Percentiles rank a stretch among this genome's conserved stretches.
Evolutionary conservation across 306 rosid genomes (phyloP).

Genomic region (Crotalaria pallida): DNA sequence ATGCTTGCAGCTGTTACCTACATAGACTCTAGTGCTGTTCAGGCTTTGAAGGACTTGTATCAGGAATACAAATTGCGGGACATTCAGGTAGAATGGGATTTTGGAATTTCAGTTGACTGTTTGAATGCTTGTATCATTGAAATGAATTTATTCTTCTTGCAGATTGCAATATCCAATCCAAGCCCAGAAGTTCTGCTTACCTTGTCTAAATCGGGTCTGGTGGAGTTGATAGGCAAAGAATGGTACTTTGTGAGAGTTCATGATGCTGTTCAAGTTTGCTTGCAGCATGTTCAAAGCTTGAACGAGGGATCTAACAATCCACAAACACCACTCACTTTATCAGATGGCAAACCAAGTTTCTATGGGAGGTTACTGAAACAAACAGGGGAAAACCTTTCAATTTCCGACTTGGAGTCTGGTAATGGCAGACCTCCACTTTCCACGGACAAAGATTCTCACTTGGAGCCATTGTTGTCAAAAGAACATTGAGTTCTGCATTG

Average conservation of each 20-base stretch:
- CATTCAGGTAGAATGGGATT: slow-evolving; percentile 55
- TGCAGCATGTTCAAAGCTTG: slow-evolving; percentile 69
- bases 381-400: slow-evolving; percentile 42
- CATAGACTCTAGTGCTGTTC: slow-evolving; percentile 89
- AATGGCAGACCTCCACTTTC: slow-evolving; percentile 27
- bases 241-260: slow-evolving; percentile 97
- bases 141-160: slow-evolving; percentile 17
- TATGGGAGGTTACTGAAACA: slow-evolving; percentile 37
- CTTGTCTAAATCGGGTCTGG: slow-evolving; percentile 63
- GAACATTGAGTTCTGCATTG: slow-evolving; percentile 32
- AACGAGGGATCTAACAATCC: slow-evolving; percentile 25
- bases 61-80: slow-evolving; percentile 86
- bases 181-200: slow-evolving; percentile 75
- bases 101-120: neutral
- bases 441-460: slow-evolving; percentile 39
- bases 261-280: slow-evolving; percentile 97
- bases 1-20: slow-evolving; percentile 85
- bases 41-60: slow-evolving; percentile 83
- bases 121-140: neutral
- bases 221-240: slow-evolving; percentile 89
- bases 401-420: slow-evolving; percentile 62
- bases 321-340: slow-evolving; percentile 25
- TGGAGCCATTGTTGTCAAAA: slow-evolving; percentile 67
- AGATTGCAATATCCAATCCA: slow-evolving; percentile 93
- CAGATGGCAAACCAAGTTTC: slow-evolving; percentile 38